Conservation (phyloP, 2,329 filamentous ascomycete genomes). For the Aspergillus melleus region DNA sequence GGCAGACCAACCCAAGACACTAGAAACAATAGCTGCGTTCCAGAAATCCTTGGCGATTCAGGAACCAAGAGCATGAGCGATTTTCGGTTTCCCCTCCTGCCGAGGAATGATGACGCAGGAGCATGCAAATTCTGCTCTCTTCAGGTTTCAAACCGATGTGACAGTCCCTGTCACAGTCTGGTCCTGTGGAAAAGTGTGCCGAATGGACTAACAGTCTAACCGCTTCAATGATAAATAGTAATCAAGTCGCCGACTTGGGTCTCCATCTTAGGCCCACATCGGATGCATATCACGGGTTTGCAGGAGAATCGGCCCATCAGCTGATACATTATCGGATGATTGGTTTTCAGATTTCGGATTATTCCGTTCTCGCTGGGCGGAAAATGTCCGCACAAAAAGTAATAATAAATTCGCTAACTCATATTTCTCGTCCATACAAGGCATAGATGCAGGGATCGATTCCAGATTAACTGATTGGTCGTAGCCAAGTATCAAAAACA, state of each 20-base stretch:
- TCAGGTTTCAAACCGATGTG: neutral
- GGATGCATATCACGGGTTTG: slow-evolving; percentile 14
- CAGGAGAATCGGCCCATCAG: slow-evolving; percentile 16
- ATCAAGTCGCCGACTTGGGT: neutral
- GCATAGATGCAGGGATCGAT: neutral
- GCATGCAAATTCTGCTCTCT: no score
- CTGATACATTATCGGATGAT: slow-evolving; percentile 5
- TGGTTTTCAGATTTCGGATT: neutral
- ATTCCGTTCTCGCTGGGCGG: neutral
- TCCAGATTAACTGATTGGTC: neutral
- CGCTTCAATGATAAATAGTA: neutral
- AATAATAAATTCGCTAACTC: neutral
- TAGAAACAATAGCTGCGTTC: slow-evolving; percentile 16
- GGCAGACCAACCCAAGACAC: neutral
- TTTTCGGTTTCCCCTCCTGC: neutral
- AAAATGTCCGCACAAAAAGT: neutral
- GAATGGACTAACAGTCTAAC: neutral
- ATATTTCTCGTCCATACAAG: neutral
- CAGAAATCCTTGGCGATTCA: slow-evolving; percentile 15
- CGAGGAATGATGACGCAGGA: no score
- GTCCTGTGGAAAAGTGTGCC: neutral
- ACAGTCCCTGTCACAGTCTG: neutral
- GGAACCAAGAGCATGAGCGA: neutral
- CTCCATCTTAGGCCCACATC: slow-evolving; percentile 3
- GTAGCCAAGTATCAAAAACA: slow-evolving; percentile 7